Percentiles rank a stretch among this genome's conserved stretches.
Evolutionary conservation across 345 rosid genomes (phyloP).

Genomic region (Angophora floribunda): DNA sequence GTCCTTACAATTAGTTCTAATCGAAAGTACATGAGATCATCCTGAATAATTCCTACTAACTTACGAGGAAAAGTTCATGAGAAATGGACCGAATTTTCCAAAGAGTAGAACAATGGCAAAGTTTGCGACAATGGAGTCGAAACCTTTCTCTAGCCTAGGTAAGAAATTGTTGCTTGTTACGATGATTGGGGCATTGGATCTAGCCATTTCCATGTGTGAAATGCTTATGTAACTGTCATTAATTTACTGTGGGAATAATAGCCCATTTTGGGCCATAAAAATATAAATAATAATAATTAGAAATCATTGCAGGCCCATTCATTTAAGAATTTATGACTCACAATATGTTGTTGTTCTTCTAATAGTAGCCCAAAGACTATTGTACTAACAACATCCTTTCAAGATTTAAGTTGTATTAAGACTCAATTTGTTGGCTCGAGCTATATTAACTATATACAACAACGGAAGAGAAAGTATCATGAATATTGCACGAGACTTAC

Average conservation of each 20-base stretch:
- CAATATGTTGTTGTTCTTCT: too few relatives aligned
- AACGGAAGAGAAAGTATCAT: background rate
- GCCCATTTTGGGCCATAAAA: too few relatives aligned
- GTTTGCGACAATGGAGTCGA: background rate
- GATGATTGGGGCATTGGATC: background rate
- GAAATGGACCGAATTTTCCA: background rate
- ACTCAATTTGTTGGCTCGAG: background rate
- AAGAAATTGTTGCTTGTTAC: background rate
- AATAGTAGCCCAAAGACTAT: too few relatives aligned
- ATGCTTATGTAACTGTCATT: too few relatives aligned
- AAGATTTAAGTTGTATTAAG: background rate
- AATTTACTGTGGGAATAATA: too few relatives aligned
- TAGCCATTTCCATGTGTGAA: background rate
- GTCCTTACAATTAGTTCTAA: background rate
- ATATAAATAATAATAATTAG: too few relatives aligned
- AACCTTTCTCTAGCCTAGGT: background rate
- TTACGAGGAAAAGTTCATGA: background rate
- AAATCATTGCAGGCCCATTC: too few relatives aligned
- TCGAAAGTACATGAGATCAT: background rate
- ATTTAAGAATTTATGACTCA: too few relatives aligned
- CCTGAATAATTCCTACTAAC: background rate
- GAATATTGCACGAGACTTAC: background rate
- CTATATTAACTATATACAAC: background rate
- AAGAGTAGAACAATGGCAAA: background rate
- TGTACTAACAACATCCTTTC: too few relatives aligned